Base-by-base conservation (phyloP, 2,329 filamentous ascomycete genomes). In the Aspergillus awamori region DNA sequence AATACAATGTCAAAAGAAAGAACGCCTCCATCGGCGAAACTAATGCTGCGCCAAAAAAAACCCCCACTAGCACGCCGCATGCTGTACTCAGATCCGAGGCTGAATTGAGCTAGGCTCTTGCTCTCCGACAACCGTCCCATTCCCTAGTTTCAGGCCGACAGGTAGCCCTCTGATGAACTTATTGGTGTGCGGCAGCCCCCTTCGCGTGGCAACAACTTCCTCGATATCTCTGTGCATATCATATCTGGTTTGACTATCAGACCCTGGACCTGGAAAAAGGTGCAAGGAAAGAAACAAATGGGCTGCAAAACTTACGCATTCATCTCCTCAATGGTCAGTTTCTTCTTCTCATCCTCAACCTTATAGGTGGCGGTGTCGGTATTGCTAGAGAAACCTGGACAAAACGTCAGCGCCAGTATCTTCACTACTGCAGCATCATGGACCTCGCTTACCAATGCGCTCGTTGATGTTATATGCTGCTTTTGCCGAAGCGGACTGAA, bases 291-390 rank as follows among this genome's bases (percentile, higher is more conserved):
- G 15, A 28, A 52, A 11, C 17, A 15, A 38, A 47, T 13, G 22
- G 11, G 20, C 38, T 38, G 8, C 5, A 28, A 13, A 20, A 80
- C 83, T 77, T 77, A 86, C 79, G 80, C 79, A 62, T 90, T 89
- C 86, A 90, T 89, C 72, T 90, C 87, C 64, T 89, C 86, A 53
- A 90, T 89, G 0, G 87, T 89, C 33, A 90, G 69, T 63, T 87
- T 87, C 51, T 84, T 81, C 65, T 79, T 83, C 66, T 86, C 82
- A 55, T 89, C 83, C 63, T 85, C 82, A 0, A 89, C 87, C 68
- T 85, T 86, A 74, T 89, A 89, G 0, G 80, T 82, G 0, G 81
- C 72, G 13, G 77, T 82, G 41, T 81, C 67, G 28, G 82, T 88
- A 69, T 89, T 89, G 39, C 80, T 81, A 0, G 86, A 88, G 74